A percentile compares a stretch with the other conserved stretches of the same genome.
Evolutionary conservation across 495 filamentous ascomycete genomes (phyloP).

Genomic region (Hypoxylon lenormandii): DNA sequence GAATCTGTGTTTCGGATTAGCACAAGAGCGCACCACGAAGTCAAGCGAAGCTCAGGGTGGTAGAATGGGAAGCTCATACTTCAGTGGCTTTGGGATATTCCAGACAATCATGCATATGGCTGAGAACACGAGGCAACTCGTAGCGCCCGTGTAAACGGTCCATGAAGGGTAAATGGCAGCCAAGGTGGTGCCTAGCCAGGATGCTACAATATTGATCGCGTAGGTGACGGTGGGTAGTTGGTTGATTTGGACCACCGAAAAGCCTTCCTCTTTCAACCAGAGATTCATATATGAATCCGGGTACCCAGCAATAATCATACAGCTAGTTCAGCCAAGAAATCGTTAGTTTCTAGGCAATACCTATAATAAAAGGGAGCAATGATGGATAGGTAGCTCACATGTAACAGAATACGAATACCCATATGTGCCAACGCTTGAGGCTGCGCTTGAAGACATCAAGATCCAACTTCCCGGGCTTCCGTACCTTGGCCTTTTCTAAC

Average conservation of each 20-base stretch:
- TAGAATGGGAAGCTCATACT: conserved; percentile 45
- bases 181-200: conserved; percentile 60
- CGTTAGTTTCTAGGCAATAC: not conserved
- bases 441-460: conserved; percentile 60
- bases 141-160: conserved; percentile 56
- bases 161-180: conserved; percentile 62
- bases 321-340: conserved; percentile 34
- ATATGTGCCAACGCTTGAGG: conserved; percentile 62
- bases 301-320: conserved; percentile 61
- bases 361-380: not conserved
- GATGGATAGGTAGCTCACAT: conserved; percentile 49
- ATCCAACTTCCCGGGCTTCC: conserved; percentile 52
- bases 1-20: conserved; percentile 49
- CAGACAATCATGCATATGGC: conserved; percentile 61
- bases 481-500: conserved; percentile 37
- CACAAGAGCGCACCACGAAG: not conserved
- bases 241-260: conserved; percentile 62
- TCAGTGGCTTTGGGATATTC: conserved; percentile 58
- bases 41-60: not conserved
- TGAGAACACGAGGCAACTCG: conserved; percentile 54
- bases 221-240: conserved; percentile 60
- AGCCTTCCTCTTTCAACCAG: conserved; percentile 63
- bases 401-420: conserved; percentile 60
- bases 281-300: conserved; percentile 59
- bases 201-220: conserved; percentile 59